phyloP scores from a whole-genome alignment of 768 basidiomycete genomes.

The Trametes coccinea region DNA sequence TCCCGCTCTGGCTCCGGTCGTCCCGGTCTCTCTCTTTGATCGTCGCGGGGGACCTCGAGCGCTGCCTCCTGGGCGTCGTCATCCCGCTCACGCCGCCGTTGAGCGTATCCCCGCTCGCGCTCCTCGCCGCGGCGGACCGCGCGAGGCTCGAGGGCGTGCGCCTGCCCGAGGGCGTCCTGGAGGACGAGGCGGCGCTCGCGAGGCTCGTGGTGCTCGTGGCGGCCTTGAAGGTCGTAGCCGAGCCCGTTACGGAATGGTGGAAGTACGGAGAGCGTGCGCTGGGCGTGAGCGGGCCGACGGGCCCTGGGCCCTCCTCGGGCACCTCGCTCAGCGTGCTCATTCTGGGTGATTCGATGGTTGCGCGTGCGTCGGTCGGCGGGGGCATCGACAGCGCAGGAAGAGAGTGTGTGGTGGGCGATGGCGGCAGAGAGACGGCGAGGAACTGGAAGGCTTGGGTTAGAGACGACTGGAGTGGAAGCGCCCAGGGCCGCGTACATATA shows the following conservation, averaged over 20 bases:
- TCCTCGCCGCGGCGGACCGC: slow-evolving; percentile 15
- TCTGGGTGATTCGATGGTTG: slow-evolving; percentile 27
- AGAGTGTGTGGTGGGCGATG: neutral
- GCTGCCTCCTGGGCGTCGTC: slow-evolving; percentile 12
- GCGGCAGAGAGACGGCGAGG: neutral
- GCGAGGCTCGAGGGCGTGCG: slow-evolving; percentile 20
- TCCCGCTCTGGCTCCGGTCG: slow-evolving; percentile 14
- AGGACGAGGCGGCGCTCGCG: slow-evolving; percentile 28
- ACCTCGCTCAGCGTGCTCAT: slow-evolving; percentile 32
- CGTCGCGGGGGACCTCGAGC: slow-evolving; percentile 21
- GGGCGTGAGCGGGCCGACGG: slow-evolving; percentile 16
- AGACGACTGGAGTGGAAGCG: neutral
- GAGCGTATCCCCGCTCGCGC: slow-evolving; percentile 18
- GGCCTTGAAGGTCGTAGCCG: slow-evolving; percentile 40
- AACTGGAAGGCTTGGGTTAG: slow-evolving; percentile 10
- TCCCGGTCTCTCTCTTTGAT: slow-evolving; percentile 18
- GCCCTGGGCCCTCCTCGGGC: slow-evolving; percentile 29
- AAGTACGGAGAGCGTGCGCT: slow-evolving; percentile 40
- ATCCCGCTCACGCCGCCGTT: slow-evolving; percentile 15
- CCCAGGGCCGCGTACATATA: slow-evolving; percentile 13
- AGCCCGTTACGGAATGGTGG: slow-evolving; percentile 36
- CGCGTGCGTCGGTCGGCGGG: slow-evolving; percentile 2
- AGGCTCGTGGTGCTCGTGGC: slow-evolving; percentile 33
- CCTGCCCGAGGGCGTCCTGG: slow-evolving; percentile 23
- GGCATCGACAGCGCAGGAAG: slow-evolving; percentile 7